A percentile compares a stretch with the other conserved stretches of the same genome.
Evolutionary conservation across 257 asterid genomes (phyloP).

Genomic region (Ilex asprella): DNA sequence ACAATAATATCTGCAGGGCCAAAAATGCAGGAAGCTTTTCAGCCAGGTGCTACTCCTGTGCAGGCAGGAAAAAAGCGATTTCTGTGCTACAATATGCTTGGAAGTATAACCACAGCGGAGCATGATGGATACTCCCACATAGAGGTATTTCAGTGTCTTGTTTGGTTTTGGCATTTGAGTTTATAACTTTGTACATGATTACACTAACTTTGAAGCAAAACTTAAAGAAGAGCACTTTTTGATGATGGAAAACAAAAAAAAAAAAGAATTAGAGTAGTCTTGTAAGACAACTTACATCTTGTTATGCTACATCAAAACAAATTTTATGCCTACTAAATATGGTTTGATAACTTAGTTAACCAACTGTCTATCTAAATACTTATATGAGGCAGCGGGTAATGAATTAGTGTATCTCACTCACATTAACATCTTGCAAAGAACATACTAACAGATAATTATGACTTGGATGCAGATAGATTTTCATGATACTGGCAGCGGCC

Average conservation of each 20-base stretch:
- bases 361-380: slow-evolving; percentile 3
- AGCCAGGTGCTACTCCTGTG: slow-evolving; percentile 83
- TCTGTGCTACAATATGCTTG: slow-evolving; percentile 89
- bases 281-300: no score
- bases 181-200: not conserved
- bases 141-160: slow-evolving; percentile 49
- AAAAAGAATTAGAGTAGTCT: no score
- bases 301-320: no score
- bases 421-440: slow-evolving; percentile 1
- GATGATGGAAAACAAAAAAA: no score
- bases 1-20: slow-evolving; percentile 29
- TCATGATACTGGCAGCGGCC: slow-evolving; percentile 93
- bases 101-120: slow-evolving; percentile 84
- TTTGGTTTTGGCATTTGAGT: slow-evolving; percentile 10
- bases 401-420: slow-evolving; percentile 1
- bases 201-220: not conserved
- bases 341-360: no score
- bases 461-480: slow-evolving; percentile 73
- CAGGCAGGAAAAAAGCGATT: slow-evolving; percentile 86
- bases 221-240: no score
- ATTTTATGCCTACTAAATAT: no score
- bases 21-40: slow-evolving; percentile 85
- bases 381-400: not conserved
- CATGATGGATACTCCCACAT: slow-evolving; percentile 92
- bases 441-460: not conserved